Evolutionary conservation across 176 grass and related monocot species (phyloP).

Genomic region (Zoysia japonica): DNA sequence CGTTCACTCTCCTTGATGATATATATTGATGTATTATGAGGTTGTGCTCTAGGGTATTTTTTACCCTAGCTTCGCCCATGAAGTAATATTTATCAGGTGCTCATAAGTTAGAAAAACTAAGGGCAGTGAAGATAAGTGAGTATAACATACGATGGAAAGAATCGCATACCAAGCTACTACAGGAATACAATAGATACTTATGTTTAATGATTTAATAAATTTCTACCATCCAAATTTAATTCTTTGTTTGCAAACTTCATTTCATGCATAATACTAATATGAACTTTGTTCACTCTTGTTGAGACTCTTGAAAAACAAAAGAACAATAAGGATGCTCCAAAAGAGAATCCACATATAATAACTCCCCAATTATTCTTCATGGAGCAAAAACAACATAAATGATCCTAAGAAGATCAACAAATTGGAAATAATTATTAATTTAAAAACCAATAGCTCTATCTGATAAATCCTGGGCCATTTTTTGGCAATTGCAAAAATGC

Average conservation of each 20-base stretch:
- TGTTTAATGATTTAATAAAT: background rate
- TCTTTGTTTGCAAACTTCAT: conserved; percentile 16
- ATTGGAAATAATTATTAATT: conserved; percentile 7
- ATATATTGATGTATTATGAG: too few species aligned
- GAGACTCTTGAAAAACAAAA: background rate
- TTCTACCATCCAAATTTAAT: background rate
- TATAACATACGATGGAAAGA: background rate
- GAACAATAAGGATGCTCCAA: background rate
- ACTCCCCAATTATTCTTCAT: conserved; percentile 7
- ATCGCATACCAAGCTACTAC: background rate
- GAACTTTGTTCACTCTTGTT: background rate
- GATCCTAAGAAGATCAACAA: background rate
- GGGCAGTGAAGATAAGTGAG: background rate
- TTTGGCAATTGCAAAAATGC: conserved; percentile 3
- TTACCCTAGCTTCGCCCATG: background rate
- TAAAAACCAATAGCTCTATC: background rate
- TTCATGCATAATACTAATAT: background rate
- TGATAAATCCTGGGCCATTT: background rate
- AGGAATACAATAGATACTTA: background rate
- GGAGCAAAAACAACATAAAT: background rate
- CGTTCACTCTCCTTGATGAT: too few species aligned
- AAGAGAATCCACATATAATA: background rate
- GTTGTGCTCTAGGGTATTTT: too few species aligned
- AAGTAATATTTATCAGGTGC: background rate
- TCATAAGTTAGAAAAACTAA: conserved; percentile 4